phyloP scores from a whole-genome alignment of 352 stramenopile species.

The Detonula confervacea region DNA sequence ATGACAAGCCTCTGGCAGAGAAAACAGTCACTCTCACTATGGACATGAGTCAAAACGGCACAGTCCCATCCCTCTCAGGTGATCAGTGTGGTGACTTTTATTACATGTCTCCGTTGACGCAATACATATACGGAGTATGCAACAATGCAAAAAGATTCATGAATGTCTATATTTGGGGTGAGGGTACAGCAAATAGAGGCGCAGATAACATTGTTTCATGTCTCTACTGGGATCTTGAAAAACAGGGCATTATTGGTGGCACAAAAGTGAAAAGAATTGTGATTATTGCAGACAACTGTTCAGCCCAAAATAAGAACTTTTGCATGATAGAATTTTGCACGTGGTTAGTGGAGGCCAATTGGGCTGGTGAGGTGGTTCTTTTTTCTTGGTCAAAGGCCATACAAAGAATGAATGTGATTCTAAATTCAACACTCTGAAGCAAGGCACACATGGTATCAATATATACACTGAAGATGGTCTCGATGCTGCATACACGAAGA shows the following conservation, averaged over 20 bases:
- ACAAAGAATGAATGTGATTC: slow-evolving; percentile 20
- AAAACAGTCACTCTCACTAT: not conserved
- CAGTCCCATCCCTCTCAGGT: not conserved
- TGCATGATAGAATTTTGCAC: slow-evolving; percentile 1
- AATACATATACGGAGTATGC: not conserved
- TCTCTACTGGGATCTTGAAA: slow-evolving; percentile 8
- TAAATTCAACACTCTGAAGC: slow-evolving; percentile 9
- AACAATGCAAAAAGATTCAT: not conserved
- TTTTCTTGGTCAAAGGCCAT: slow-evolving; percentile 21
- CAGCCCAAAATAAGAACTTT: slow-evolving; percentile 22
- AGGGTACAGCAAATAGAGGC: not conserved
- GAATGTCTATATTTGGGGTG: slow-evolving; percentile 17
- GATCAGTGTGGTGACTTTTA: slow-evolving; percentile 2
- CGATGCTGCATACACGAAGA: not conserved
- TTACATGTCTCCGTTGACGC: slow-evolving; percentile 6
- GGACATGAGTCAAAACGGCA: slow-evolving; percentile 18
- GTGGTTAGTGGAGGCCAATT: slow-evolving; percentile 13
- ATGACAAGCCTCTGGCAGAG: slow-evolving; percentile 2
- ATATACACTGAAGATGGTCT: slow-evolving; percentile 3
- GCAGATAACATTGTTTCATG: slow-evolving; percentile 1
- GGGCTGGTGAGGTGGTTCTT: slow-evolving; percentile 1
- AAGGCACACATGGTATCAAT: not conserved
- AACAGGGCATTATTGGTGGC: not conserved
- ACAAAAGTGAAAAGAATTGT: not conserved
- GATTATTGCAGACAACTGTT: slow-evolving; percentile 12